phyloP scores from a whole-genome alignment of 805 yeast species.

The Zygosaccharomyces rouxii region DNA sequence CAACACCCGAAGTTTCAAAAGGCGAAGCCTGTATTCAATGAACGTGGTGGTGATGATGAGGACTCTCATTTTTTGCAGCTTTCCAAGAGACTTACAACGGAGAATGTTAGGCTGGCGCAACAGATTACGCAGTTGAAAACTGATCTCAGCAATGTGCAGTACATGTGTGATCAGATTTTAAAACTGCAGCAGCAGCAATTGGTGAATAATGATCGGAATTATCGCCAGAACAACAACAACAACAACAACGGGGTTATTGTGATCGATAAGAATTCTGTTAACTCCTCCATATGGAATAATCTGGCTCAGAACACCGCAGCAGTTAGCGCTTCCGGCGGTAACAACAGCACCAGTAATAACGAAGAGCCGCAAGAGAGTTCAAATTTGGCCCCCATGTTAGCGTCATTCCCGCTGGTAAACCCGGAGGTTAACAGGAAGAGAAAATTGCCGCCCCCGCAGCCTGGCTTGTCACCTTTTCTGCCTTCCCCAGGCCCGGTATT shows the following conservation, averaged over 20 bases:
- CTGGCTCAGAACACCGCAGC: slow-evolving; percentile 12
- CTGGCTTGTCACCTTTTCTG: slow-evolving; percentile 21
- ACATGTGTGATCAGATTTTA: slow-evolving; percentile 29
- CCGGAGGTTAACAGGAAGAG: slow-evolving; percentile 4
- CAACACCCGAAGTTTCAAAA: slow-evolving; percentile 21
- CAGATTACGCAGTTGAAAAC: slow-evolving; percentile 29
- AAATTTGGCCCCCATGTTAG: neutral
- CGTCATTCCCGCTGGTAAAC: neutral
- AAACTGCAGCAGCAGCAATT: slow-evolving; percentile 24
- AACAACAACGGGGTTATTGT: slow-evolving; percentile 17
- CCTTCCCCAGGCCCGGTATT: slow-evolving; percentile 8
- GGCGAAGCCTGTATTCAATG: slow-evolving; percentile 2
- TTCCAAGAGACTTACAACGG: slow-evolving; percentile 30
- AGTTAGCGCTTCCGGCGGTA: neutral
- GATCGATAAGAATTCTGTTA: slow-evolving; percentile 24
- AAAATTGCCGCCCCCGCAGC: slow-evolving; percentile 11
- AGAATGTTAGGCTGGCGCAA: slow-evolving; percentile 30
- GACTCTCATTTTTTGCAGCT: slow-evolving; percentile 21
- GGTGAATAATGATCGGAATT: slow-evolving; percentile 3
- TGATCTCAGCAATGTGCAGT: slow-evolving; percentile 25
- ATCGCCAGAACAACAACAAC: too few species aligned
- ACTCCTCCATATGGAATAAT: slow-evolving; percentile 19
- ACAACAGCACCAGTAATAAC: neutral
- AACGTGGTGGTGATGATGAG: slow-evolving; percentile 3
- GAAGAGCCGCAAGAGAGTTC: neutral